Evolutionary conservation across 768 basidiomycete species (phyloP).

Genomic region (Pisolithus tinctorius): DNA sequence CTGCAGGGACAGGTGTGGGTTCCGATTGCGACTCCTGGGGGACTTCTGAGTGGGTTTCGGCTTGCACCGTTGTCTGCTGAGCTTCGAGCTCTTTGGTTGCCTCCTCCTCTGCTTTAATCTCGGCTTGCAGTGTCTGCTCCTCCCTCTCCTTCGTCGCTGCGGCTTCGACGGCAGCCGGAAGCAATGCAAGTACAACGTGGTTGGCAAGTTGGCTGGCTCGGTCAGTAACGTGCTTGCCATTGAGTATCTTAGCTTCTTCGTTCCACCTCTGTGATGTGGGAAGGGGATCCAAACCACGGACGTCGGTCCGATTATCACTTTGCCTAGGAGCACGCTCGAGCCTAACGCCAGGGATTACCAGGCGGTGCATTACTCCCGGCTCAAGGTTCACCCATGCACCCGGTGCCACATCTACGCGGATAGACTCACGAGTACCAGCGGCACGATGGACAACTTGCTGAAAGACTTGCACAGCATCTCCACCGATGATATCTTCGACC

Average conservation of each 20-base stretch:
- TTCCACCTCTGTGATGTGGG: conserved; percentile 83
- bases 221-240: conserved; percentile 66
- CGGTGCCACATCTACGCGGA: conserved; percentile 72
- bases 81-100: conserved; percentile 32
- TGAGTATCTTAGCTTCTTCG: conserved; percentile 79
- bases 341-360: conserved; percentile 47
- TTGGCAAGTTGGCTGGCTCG: conserved; percentile 61
- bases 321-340: conserved; percentile 49
- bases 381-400: conserved; percentile 57
- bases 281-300: conserved; percentile 62
- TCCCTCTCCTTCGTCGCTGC: conserved; percentile 38
- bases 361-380: conserved; percentile 44
- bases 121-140: conserved; percentile 34
- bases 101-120: conserved; percentile 49
- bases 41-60: conserved; percentile 9
- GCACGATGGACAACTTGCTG: conserved; percentile 72
- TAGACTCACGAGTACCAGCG: conserved; percentile 52
- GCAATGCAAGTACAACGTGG: conserved; percentile 64
- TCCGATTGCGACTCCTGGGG: conserved; percentile 7
- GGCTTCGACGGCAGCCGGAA: conserved; percentile 70
- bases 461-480: conserved; percentile 75
- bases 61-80: conserved; percentile 17
- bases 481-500: conserved; percentile 76
- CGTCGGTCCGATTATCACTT: conserved; percentile 38
- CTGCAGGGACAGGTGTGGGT: conserved; percentile 16